Conservation (phyloP, 768 basidiomycete genomes). For the Boletus reticulatus region DNA sequence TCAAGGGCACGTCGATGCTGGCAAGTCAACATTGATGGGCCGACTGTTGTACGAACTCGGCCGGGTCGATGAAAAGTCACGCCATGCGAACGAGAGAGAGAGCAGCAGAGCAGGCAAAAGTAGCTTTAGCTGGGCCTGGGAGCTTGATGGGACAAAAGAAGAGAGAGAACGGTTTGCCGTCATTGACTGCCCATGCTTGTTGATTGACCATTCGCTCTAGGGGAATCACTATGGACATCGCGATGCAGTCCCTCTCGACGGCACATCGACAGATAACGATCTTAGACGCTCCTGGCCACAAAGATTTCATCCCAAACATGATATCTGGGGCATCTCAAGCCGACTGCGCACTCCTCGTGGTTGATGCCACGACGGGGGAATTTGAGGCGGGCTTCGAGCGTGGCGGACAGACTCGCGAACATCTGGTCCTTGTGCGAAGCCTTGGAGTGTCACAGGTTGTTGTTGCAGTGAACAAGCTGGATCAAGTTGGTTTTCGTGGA, state of each 20-base stretch:
- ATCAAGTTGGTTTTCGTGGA: slow-evolving; percentile 55
- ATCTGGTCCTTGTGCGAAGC: slow-evolving; percentile 87
- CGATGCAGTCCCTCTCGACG: slow-evolving; percentile 74
- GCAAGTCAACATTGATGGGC: slow-evolving; percentile 98
- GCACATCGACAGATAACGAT: slow-evolving; percentile 79
- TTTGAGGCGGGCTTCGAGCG: slow-evolving; percentile 95
- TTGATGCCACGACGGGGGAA: slow-evolving; percentile 87
- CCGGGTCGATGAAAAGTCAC: slow-evolving; percentile 79
- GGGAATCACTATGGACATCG: slow-evolving; percentile 98
- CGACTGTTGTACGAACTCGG: slow-evolving; percentile 91
- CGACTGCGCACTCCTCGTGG: slow-evolving; percentile 90
- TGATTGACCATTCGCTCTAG: slow-evolving; percentile 39
- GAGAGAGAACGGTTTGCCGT: slow-evolving; percentile 81
- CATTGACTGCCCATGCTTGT: not conserved
- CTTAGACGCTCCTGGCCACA: slow-evolving; percentile 97
- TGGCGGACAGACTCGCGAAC: slow-evolving; percentile 95
- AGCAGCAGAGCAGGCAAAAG: slow-evolving; percentile 89
- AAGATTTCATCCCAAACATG: slow-evolving; percentile 99
- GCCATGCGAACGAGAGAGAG: slow-evolving; percentile 81
- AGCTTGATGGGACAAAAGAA: slow-evolving; percentile 88
- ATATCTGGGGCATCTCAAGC: slow-evolving; percentile 98
- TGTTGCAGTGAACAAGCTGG: slow-evolving; percentile 93
- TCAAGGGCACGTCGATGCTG: slow-evolving; percentile 96
- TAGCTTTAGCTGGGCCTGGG: slow-evolving; percentile 99
- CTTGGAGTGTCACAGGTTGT: slow-evolving; percentile 90